Evolutionary conservation across 1,284 basidiomycete genomes (phyloP), one percentile per base, ranked within the genome.

Genomic region (Fomes fomentarius): DNA sequence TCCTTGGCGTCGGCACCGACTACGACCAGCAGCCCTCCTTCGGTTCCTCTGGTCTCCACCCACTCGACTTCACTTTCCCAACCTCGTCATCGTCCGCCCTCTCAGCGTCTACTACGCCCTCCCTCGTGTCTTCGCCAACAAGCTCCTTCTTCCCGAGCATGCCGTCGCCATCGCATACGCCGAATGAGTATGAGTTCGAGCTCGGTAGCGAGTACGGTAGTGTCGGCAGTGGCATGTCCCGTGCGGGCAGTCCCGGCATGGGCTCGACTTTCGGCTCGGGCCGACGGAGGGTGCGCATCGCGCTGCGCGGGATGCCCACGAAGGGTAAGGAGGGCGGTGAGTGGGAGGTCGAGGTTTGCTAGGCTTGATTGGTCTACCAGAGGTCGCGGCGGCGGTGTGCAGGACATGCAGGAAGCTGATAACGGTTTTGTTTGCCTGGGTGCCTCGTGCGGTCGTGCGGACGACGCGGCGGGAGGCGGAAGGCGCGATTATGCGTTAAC

Each of bases 311-410:
- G 63, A 73, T 84, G 70, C 84, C 85, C 1, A 75, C 74, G 22
- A 70, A 78, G 30, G 83, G 82, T 42, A 78, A 78, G 52, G 83
- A 86, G 66, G 84, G 83, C 50, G 84, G 85, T 54, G 85, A 86
- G 72, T 87, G 85, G 87, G 85, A 87, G 70, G 83, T 87, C 49
- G 81, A 85, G 67, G 74, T 87, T 54, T 86, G 84, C 69, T 87
- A 61, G 56, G 39, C 73, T 76, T 45, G 72, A 79, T 33, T n/a
- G n/a, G n/a, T n/a, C n/a, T n/a, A n/a, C n/a, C n/a, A n/a, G n/a
- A n/a, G n/a, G n/a, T n/a, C n/a, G n/a, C n/a, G n/a, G 49, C 33
- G 45, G 22, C n/a, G 42, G 25, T 31, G 50, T 39, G 42, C 42
- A 38, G 40, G 34, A 24, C 48, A 43, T 40, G 34, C 42, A 34